Base-by-base conservation (phyloP, 2,329 filamentous ascomycete species). In the Raffaelea albimanens region DNA sequence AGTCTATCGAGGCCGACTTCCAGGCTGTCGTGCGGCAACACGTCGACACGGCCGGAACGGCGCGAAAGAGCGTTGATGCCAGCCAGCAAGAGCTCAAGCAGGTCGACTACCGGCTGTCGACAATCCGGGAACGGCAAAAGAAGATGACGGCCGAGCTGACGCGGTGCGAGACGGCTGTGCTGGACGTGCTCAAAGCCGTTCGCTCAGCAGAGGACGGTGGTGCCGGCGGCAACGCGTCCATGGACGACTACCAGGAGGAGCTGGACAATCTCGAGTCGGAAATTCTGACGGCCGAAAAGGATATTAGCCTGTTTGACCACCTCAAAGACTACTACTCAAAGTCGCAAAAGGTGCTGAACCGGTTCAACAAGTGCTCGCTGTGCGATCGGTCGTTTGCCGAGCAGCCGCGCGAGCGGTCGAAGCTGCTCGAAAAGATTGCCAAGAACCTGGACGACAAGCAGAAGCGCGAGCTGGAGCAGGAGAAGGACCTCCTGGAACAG, bases 21-120 rank as follows among this genome's bases (percentile, higher is more conserved):
- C 81, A 93, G 55, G 65, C 69, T 2, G 71, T 75, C 3, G 57
- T 88, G 9, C 71, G 78, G 42, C 66, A 73, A 34, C 83, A 82
- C 56, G 71, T 64, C 21, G 69, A 71, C 33, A 63, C 72, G 21
- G 71, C 88, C 25, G 70, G 73, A 13, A 80, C 85, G 34, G 80
- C 81, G 5, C 81, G 86, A 59, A 78, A 76, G 43, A 74, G 80
- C 50, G 81, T 87, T 44, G 88, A 95, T 50, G 74, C 76, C 36
- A 72, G 79, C 2, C 78, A 76, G 53, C 78, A 85, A 54, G 85
- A 90, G 57, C 72, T 91, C 25, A 83, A 87, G 57, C 83, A 90
- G 54, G 67, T 88, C 11, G 84, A 89, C 52, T 88, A 80, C 62
- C 82, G 80, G 57, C 68, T 94, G 31, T 82, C 80, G 41, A 82